A percentile compares a stretch with the other conserved stretches of the same genome.
Evolutionary conservation across 306 rosid genomes (phyloP).

Genomic region (Sindora glabra): DNA sequence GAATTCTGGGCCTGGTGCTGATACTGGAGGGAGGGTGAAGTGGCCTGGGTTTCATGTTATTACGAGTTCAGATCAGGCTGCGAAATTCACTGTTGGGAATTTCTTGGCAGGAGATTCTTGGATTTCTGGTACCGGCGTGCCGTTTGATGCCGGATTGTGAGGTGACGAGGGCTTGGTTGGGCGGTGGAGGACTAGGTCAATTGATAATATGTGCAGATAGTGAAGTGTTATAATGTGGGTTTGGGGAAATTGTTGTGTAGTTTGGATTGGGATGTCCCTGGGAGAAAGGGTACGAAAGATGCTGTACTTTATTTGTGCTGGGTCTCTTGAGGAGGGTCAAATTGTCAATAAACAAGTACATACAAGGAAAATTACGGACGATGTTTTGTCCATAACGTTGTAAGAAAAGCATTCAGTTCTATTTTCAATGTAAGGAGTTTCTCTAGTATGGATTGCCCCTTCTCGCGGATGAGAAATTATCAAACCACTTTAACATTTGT

Average conservation of each 20-base stretch:
- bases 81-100: conserved; percentile 41
- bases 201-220: neutral
- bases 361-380: neutral
- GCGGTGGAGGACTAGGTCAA: neutral
- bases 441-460: too few relatives aligned
- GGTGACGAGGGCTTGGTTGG: too few relatives aligned
- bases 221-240: neutral
- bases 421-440: too few relatives aligned
- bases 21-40: conserved; percentile 45
- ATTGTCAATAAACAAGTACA: neutral
- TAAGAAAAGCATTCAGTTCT: neutral
- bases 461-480: too few relatives aligned
- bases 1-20: conserved; percentile 59
- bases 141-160: conserved; percentile 45
- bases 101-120: conserved; percentile 55
- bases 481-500: too few relatives aligned
- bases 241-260: conserved; percentile 6
- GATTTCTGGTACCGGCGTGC: conserved; percentile 60
- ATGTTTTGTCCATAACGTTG: too few relatives aligned
- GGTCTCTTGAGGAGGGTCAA: neutral
- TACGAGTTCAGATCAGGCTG: conserved; percentile 34
- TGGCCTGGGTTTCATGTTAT: conserved; percentile 67
- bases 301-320: neutral
- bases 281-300: conserved; percentile 2
- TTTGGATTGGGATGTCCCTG: conserved; percentile 11